phyloP scores from a whole-genome alignment of 306 rosid genomes.

The Medicago lupulina region DNA sequence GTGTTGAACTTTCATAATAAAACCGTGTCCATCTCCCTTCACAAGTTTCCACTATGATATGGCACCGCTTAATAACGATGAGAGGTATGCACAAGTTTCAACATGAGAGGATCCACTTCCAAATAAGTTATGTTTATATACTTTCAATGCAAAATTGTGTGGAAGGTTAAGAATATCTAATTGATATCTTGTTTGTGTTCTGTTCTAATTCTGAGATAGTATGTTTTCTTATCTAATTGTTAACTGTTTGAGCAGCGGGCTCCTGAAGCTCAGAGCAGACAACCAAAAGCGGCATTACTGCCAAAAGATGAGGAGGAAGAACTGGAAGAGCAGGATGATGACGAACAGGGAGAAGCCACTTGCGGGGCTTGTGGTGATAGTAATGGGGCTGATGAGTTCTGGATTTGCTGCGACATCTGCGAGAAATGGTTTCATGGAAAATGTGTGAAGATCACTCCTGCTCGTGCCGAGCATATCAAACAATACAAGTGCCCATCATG shows the following conservation, averaged over 20 bases:
- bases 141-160: conserved; percentile 7
- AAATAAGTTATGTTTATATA: conserved; percentile 1
- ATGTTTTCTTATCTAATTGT: conserved; percentile 30
- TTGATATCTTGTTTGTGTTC: conserved; percentile 9
- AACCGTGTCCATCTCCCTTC: not conserved
- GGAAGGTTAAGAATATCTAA: conserved; percentile 15
- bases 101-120: not conserved
- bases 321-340: conserved; percentile 69
- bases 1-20: not conserved
- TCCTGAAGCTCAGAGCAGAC: conserved; percentile 62
- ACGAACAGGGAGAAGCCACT: conserved; percentile 79
- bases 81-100: not conserved
- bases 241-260: conserved; percentile 55
- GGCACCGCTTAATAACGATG: conserved; percentile 11
- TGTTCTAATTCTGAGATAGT: conserved; percentile 32
- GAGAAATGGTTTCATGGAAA: conserved; percentile 96
- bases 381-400: conserved; percentile 77
- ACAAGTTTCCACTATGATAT: not conserved
- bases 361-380: conserved; percentile 90
- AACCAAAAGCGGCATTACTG: conserved; percentile 46
- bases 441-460: conserved; percentile 90
- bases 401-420: conserved; percentile 91
- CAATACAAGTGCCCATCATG: conserved; percentile 97
- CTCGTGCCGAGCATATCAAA: conserved; percentile 87
- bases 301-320: conserved; percentile 70